Evolutionary conservation across 768 basidiomycete species (phyloP), one percentile per base, ranked within the genome.

Genomic region (Cystobasidium tubakii): DNA sequence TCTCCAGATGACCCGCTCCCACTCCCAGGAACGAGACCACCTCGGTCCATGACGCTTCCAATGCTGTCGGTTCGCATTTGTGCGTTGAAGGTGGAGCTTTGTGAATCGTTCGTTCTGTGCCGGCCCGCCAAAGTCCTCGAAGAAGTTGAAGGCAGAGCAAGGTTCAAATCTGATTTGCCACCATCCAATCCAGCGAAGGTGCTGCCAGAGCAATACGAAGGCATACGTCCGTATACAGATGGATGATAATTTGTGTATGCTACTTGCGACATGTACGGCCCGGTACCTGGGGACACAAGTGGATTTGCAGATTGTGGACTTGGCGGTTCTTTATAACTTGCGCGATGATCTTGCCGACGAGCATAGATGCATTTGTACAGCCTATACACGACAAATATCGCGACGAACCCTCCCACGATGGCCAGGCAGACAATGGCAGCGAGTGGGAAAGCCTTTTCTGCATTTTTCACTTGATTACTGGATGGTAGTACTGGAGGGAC

Each of bases 341-440:
- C 27, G 13, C 55, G 15, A 0, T 19, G 0, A 6, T 44, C 29
- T 1, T 70, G 62, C 21, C 65, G 42, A 12, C 73, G 73, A 0
- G 44, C 50, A 34, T 62, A 62, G 15, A 25, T 21, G 66, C 67
- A 73, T 34, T 33, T 36, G 73, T 78, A 78, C 17, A 76, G 17
- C 34, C 39, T 66, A 66, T 76, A 78, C 1, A 43, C 70, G 66
- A 74, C 12, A 62, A 74, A 60, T 43, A 74, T 12, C 25, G 31
- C 67, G 39, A 66, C 60, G 27, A 75, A 9, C 6, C 69, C 77
- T 0, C 34, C 76, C 25, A 73, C 43, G 46, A 78, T 69, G 39
- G 70, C 53, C 39, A 76, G 25, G 39, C 76, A 66, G 25, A 62
- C 73, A 60, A 75, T 73, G 15, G 77, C 77, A 1, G 74, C 76